Conservation (phyloP, 2,329 filamentous ascomycete species). For the Sarocladium kiliense region DNA sequence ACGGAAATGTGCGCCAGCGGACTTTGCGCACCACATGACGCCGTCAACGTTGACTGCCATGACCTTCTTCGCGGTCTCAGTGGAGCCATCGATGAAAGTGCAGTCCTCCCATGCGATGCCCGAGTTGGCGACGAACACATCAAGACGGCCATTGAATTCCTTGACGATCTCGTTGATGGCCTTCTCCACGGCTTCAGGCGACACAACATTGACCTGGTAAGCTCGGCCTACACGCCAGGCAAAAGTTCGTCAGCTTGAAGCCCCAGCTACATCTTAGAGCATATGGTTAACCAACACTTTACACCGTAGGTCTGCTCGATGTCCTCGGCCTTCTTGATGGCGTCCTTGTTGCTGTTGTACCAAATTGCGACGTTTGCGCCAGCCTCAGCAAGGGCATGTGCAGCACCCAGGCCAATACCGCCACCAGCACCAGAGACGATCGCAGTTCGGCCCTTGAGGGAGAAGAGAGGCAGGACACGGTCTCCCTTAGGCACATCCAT, state of each 20-base stretch:
- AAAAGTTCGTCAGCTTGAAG: not conserved
- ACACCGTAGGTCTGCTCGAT: slow-evolving; percentile 64
- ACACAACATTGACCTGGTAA: slow-evolving; percentile 57
- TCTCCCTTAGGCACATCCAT: slow-evolving; percentile 41
- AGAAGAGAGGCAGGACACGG: slow-evolving; percentile 60
- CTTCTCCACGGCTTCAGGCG: slow-evolving; percentile 43
- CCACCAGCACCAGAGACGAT: slow-evolving; percentile 63
- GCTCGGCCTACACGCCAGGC: slow-evolving; percentile 42
- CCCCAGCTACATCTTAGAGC: not conserved
- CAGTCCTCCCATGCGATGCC: slow-evolving; percentile 71
- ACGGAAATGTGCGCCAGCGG: slow-evolving; percentile 64
- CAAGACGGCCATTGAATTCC: slow-evolving; percentile 70
- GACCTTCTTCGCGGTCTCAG: slow-evolving; percentile 62
- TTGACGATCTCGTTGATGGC: slow-evolving; percentile 48
- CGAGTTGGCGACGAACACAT: slow-evolving; percentile 75
- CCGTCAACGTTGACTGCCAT: slow-evolving; percentile 69
- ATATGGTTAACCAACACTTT: slow-evolving; percentile 45
- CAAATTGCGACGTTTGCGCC: slow-evolving; percentile 68
- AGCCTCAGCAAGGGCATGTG: slow-evolving; percentile 61
- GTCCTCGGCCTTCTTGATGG: slow-evolving; percentile 54
- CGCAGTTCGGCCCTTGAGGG: slow-evolving; percentile 63
- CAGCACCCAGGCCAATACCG: slow-evolving; percentile 63
- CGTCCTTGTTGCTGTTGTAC: slow-evolving; percentile 66
- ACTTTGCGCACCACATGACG: slow-evolving; percentile 71
- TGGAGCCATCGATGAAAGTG: slow-evolving; percentile 57